Evolutionary conservation across 345 rosid genomes (phyloP), one percentile per base, ranked within the genome.

Genomic region (Lumnitzera littorea): DNA sequence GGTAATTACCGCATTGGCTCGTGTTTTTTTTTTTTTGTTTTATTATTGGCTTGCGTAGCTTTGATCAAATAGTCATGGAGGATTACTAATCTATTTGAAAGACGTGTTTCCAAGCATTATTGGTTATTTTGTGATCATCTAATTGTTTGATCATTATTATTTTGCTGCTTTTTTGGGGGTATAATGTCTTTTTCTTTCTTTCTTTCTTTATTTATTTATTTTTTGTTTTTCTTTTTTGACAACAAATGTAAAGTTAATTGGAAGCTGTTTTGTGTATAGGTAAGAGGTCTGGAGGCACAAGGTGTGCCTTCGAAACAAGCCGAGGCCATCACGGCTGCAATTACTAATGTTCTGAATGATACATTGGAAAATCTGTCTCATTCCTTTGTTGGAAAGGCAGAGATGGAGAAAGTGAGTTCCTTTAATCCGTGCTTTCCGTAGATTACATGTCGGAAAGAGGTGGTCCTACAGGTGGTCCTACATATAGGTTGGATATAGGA

Each of bases 221-320:
- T 1, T 27, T 27, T 27, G 3, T 27, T 27, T 5, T 27, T 27
- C 5, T 27, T 27, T 27, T 27, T 27, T 27, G 31, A 27, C 31
- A 27, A 25, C 16, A 11, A 27, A 17, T 20, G 5, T 41, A 46
- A 54, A 54, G 20, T 48, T n/a, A 53, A 27, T 27, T 27, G 31
- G 31, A 27, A 27, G 31, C 5, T 27, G 31, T 63, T 24, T 48
- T 24, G 55, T 17, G 50, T 15, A 12, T 76, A 94, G 96, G 97
- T 90, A 59, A 82, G 95, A 77, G 72, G 81, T 59, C 78, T 90
- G 43, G 99, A 94, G 74, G 83, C 88, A 3, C 76, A 90, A 72
- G 95, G 91, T 11, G 68, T 90, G 57, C 95, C 99, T 10, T 81
- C 95, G n/a, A 88, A 83, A 70, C 95, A 94, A 69, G 96, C 96